Evolutionary conservation across 805 yeast species (phyloP).

Genomic region (Nakazawaea siamensis): DNA sequence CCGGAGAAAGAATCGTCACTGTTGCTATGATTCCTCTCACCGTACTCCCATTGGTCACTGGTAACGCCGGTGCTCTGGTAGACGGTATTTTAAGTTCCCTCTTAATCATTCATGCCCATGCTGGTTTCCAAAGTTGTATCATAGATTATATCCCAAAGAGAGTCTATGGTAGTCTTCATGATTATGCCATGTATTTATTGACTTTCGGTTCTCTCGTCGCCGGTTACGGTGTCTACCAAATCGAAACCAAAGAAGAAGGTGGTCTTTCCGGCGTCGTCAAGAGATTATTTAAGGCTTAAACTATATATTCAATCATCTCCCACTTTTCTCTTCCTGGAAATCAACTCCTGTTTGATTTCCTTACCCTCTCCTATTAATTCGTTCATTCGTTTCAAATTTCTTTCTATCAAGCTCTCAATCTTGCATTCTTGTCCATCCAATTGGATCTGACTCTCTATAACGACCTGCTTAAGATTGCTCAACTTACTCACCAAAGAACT

Average conservation of each 20-base stretch:
- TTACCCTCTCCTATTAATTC: no score
- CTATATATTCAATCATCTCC: conserved; percentile 2
- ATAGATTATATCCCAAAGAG: conserved; percentile 87
- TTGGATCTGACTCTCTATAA: no score
- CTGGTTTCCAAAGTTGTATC: conserved; percentile 87
- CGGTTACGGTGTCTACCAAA: conserved; percentile 71
- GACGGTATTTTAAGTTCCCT: conserved; percentile 67
- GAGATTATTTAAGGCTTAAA: conserved; percentile 24
- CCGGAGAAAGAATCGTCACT: conserved; percentile 71
- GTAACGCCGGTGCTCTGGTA: conserved; percentile 57
- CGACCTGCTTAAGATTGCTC: no score
- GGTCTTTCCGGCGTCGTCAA: conserved; percentile 44
- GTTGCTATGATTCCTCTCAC: conserved; percentile 70
- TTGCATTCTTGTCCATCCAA: no score
- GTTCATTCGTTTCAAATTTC: no score
- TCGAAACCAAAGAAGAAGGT: conserved; percentile 64
- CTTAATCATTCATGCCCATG: conserved; percentile 68
- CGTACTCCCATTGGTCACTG: conserved; percentile 68
- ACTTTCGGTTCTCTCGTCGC: conserved; percentile 65
- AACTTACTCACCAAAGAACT: no score
- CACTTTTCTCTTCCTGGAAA: conserved; percentile 7
- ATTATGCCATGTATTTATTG: conserved; percentile 58
- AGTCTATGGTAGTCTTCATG: conserved; percentile 73
- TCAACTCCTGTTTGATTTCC: background rate
- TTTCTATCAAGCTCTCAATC: no score